Evolutionary conservation across 106 monocot species (phyloP).

Genomic region (Alisma plantagoaquatica): DNA sequence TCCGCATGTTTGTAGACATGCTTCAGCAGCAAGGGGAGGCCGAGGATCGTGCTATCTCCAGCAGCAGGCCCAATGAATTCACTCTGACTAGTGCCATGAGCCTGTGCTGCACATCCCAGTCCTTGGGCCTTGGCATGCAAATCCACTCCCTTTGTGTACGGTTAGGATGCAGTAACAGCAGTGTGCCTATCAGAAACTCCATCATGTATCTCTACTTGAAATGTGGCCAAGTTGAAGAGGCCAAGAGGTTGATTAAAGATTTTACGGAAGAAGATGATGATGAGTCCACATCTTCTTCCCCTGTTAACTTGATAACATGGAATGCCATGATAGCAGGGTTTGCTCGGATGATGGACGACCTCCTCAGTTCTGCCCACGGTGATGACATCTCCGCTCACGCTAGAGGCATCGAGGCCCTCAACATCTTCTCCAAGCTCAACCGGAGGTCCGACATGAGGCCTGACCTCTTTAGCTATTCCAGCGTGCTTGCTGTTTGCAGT

Average conservation of each 20-base stretch:
- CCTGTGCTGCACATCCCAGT: conserved; percentile 43
- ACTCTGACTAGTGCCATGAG: conserved; percentile 76
- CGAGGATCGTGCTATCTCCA: no score
- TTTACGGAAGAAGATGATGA: no score
- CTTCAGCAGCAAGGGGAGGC: no score
- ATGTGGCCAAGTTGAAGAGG: conserved; percentile 48
- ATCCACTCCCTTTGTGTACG: conserved; percentile 71
- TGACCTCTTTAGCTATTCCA: conserved; percentile 77
- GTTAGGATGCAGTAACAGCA: conserved; percentile 46
- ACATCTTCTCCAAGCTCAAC: conserved; percentile 43
- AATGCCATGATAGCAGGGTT: conserved; percentile 91
- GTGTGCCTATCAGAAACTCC: conserved; percentile 60
- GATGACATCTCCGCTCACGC: conserved; percentile 32
- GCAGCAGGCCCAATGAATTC: conserved; percentile 59
- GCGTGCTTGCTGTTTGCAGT: conserved; percentile 62
- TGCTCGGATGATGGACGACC: conserved; percentile 62
- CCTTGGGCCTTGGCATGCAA: conserved; percentile 53
- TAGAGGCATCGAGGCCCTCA: conserved; percentile 53
- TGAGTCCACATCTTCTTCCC: no score
- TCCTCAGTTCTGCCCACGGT: no score
- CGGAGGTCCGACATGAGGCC: conserved; percentile 49
- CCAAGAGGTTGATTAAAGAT: conserved; percentile 39
- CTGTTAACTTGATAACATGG: conserved; percentile 66
- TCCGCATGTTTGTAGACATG: conserved; percentile 63
- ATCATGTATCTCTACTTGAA: conserved; percentile 86